Evolutionary conservation across 2,329 filamentous ascomycete genomes (phyloP).

Genomic region (Aspergillus japonicus): DNA sequence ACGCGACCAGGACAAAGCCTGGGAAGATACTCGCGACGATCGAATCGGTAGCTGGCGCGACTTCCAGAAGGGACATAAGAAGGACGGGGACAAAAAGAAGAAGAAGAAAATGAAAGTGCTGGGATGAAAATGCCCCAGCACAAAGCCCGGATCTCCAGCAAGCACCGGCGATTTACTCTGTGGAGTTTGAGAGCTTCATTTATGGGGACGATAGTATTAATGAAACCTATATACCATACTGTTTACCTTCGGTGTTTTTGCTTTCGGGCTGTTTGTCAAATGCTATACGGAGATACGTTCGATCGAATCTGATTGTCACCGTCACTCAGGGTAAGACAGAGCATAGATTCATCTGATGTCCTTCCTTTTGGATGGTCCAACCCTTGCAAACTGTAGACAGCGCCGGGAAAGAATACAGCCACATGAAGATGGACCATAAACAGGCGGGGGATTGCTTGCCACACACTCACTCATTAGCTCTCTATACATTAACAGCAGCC

Average conservation of each 20-base stretch:
- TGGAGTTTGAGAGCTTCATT: neutral
- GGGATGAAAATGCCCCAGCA: constrained; percentile 29
- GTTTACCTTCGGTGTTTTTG: neutral
- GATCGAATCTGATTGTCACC: neutral
- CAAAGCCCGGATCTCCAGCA: too few species aligned
- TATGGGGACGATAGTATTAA: neutral
- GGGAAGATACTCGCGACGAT: constrained; percentile 89
- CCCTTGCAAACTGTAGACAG: too few species aligned
- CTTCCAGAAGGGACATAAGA: constrained; percentile 71
- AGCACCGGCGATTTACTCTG: too few species aligned
- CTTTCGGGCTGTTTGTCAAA: neutral
- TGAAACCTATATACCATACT: neutral
- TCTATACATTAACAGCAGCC: too few species aligned
- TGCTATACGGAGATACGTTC: neutral
- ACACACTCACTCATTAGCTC: neutral
- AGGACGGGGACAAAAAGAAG: constrained; percentile 55
- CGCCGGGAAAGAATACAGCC: too few species aligned
- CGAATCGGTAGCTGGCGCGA: constrained; percentile 92
- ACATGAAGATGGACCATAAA: too few species aligned
- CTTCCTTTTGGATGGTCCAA: too few species aligned
- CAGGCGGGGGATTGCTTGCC: too few species aligned
- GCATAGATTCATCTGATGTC: too few species aligned
- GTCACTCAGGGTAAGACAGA: too few species aligned
- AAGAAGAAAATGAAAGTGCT: constrained; percentile 58
- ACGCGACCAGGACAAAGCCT: constrained; percentile 89